Percentiles rank a stretch among this genome's conserved stretches.
These are phyloP conservation scores for Russula compacta DNA, from an alignment of 768 basidiomycete genomes.

Conservation along the genomic window DNA sequence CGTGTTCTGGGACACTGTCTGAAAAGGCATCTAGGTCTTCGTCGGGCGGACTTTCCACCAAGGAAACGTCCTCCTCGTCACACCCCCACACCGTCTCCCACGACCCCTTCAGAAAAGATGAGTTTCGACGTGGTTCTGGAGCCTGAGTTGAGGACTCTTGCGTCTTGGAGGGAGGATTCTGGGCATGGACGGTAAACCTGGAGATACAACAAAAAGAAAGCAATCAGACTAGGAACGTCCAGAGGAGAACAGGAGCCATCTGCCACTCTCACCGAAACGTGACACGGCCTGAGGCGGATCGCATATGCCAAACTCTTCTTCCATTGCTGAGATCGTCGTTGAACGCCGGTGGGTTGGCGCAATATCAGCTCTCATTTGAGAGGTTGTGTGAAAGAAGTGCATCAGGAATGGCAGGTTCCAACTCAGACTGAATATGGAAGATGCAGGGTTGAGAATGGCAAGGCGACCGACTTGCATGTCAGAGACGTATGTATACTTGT, in stretches of 20 bases:
- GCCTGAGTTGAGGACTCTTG: neutral
- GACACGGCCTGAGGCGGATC: neutral
- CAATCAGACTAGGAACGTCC: neutral
- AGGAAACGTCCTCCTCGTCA: neutral
- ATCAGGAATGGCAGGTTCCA: neutral
- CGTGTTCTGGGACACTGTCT: neutral
- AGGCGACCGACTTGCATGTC: neutral
- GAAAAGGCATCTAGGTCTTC: neutral
- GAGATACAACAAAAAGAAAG: neutral
- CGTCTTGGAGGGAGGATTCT: neutral
- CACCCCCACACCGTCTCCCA: slow-evolving; percentile 10
- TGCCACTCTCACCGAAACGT: neutral
- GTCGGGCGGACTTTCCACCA: neutral
- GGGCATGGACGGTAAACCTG: neutral
- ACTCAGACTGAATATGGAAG: neutral
- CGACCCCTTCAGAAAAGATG: neutral
- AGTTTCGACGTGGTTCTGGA: slow-evolving; percentile 1
- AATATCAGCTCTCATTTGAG: neutral
- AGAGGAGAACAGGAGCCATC: neutral
- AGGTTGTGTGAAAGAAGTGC: neutral
- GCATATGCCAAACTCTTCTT: slow-evolving; percentile 7
- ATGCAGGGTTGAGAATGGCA: neutral
- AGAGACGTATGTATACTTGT: neutral
- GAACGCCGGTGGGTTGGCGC: neutral
- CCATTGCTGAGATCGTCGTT: slow-evolving; percentile 10